Base-by-base conservation (phyloP, 495 filamentous ascomycete genomes). In the Wilcoxina mikolae region DNA sequence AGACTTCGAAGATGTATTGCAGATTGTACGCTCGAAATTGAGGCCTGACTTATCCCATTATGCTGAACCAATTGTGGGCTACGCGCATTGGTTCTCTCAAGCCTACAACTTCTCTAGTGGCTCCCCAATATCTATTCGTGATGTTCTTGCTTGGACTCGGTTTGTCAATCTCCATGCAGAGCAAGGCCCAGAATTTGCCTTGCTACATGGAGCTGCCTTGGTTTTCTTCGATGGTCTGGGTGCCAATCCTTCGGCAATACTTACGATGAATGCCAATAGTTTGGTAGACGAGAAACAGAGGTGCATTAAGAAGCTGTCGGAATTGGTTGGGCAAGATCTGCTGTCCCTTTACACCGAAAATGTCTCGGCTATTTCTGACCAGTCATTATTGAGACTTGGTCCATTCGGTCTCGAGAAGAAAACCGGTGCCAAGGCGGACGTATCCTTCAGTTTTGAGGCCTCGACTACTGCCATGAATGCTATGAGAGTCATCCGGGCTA, bases 211-310 rank as follows among this genome's bases (percentile, higher is more conserved):
- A 27, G 91, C 90, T 41, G 85, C 89, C 1, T 86, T 95, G 73
- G 89, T 96, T 3, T 99, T 88, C 62, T 82, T 96, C 55, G 93
- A 99, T 68, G 87, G 87, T 1, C 73, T 96, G 4, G 93, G 93
- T 35, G 89, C 93, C 9, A 95, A 94, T 62, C 89, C 91, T 3
- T 86, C 90, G 12, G 87, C 84, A 0, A 73, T 93, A 59, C 73
- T 93, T 43, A 79, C 84, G 2, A 77, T 82, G 15, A 75, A 76
- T 49, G 67, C 73, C 9, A 70, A 71, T 29, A 56, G 58, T 31
- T 29, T 81, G 60, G 65, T 65, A 0, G 61, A 68, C 3, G 83
- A 94, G 60, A 76, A 87, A 44, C 72, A 73, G 39, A 71, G 71
- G 31, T 95, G 90, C 62, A 69, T 99, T 12, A 69, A 78, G 46